A percentile compares a stretch with the other conserved stretches of the same genome.
These are phyloP conservation scores for Tarenaya hassleriana DNA, from an alignment of 345 rosid species.

Conservation along the genomic window DNA sequence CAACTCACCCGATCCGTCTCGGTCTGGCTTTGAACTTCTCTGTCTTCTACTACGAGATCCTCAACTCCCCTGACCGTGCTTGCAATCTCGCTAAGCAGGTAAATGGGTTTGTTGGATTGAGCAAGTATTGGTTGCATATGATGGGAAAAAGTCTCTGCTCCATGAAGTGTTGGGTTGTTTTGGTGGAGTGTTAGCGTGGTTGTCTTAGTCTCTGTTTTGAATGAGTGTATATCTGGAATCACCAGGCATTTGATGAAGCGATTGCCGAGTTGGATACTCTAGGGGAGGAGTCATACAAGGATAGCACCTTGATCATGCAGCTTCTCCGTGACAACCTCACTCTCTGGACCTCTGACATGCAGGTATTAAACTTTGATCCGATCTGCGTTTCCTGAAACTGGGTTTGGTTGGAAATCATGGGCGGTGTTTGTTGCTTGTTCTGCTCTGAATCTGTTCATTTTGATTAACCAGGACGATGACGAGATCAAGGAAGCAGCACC, in stretches of 20 bases:
- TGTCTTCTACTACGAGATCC: conserved; percentile 83
- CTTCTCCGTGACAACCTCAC: conserved; percentile 96
- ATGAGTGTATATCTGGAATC: neutral
- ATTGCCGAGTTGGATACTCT: conserved; percentile 92
- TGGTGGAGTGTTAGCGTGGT: neutral
- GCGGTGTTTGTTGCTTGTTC: neutral
- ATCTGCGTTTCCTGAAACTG: neutral
- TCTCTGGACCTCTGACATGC: conserved; percentile 95
- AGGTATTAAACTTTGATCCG: conserved; percentile 38
- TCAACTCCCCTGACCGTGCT: conserved; percentile 90
- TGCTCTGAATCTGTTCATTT: neutral
- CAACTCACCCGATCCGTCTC: conserved; percentile 82
- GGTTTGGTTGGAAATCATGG: neutral
- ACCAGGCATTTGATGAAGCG: conserved; percentile 87
- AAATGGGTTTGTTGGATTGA: too few relatives aligned
- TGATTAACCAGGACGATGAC: conserved; percentile 63
- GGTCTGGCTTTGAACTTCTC: conserved; percentile 89
- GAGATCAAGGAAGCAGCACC: conserved; percentile 78
- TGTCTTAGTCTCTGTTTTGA: neutral
- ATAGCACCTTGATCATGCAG: conserved; percentile 94
- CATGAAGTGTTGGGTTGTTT: neutral
- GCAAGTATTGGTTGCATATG: too few relatives aligned
- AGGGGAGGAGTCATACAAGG: conserved; percentile 96
- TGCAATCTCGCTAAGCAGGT: conserved; percentile 94
- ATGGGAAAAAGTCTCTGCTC: conserved; percentile 3